phyloP scores from a whole-genome alignment of 208 protist genomes.

The Leishmania martiniquensis region DNA sequence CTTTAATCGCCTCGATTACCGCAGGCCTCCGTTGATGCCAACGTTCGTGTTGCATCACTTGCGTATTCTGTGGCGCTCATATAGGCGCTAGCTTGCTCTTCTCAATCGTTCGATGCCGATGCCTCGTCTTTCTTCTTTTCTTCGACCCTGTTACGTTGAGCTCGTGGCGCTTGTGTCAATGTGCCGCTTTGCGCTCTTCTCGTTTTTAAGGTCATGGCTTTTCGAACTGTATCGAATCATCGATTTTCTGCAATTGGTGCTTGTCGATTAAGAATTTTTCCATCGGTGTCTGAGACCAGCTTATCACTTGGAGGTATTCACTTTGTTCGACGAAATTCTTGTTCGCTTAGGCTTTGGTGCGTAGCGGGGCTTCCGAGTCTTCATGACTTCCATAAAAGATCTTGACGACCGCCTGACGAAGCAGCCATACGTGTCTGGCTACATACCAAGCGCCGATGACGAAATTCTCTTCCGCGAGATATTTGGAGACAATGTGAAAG shows the following conservation, averaged over 20 bases:
- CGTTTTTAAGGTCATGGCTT: neutral
- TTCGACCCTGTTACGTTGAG: neutral
- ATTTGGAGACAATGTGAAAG: conserved; percentile 60
- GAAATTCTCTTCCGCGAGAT: conserved; percentile 49
- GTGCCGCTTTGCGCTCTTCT: neutral
- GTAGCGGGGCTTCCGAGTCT: neutral
- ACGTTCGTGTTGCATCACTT: neutral
- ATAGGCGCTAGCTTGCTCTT: neutral
- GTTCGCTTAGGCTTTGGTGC: neutral
- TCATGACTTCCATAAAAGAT: conserved; percentile 46
- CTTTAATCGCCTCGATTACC: neutral
- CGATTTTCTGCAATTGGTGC: neutral
- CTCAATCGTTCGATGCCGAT: neutral
- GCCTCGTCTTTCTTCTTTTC: neutral
- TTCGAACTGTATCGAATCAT: neutral
- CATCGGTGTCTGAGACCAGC: neutral
- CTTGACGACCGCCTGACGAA: conserved; percentile 65
- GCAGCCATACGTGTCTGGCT: conserved; percentile 62
- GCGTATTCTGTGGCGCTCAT: no score
- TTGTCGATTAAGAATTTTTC: neutral
- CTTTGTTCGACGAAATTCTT: neutral
- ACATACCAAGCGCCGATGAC: conserved; percentile 62
- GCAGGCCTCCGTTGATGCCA: neutral
- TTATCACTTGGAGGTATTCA: neutral
- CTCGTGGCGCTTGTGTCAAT: neutral